Evolutionary conservation across 768 basidiomycete genomes (phyloP).

Genomic region (Tricholoma terreum): DNA sequence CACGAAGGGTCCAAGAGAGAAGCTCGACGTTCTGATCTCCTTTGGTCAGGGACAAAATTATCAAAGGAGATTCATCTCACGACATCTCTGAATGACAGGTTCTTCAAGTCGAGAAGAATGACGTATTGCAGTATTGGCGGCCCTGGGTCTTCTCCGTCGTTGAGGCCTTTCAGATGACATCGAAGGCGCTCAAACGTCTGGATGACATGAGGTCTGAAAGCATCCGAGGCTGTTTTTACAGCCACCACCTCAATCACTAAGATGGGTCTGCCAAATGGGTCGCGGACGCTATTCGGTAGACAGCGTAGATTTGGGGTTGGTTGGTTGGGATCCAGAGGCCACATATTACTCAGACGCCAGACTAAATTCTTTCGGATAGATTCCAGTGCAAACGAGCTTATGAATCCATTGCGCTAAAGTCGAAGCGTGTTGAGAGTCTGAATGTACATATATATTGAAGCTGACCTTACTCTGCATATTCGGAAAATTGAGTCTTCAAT

Average conservation of each 20-base stretch:
- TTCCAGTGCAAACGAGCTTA: constrained; percentile 58
- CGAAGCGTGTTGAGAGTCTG: constrained; percentile 6
- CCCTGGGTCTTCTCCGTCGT: constrained; percentile 28
- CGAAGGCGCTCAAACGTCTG: constrained; percentile 57
- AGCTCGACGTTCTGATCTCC: constrained; percentile 53
- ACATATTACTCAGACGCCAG: constrained; percentile 53
- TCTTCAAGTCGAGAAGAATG: constrained; percentile 60
- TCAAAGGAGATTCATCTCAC: constrained; percentile 37
- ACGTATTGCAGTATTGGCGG: constrained; percentile 61
- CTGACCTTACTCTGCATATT: constrained; percentile 52
- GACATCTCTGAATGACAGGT: constrained; percentile 50
- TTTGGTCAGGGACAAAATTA: constrained; percentile 8
- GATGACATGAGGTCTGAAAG: constrained; percentile 41
- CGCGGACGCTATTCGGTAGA: constrained; percentile 50
- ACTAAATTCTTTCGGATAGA: constrained; percentile 50
- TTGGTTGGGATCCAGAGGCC: constrained; percentile 29
- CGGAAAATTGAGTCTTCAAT: constrained; percentile 54
- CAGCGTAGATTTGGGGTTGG: constrained; percentile 43
- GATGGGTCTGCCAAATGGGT: constrained; percentile 66
- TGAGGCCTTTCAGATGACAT: constrained; percentile 49
- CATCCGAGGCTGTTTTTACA: constrained; percentile 36
- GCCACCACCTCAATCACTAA: constrained; percentile 49
- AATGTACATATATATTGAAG: constrained; percentile 8
- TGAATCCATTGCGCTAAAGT: constrained; percentile 64
- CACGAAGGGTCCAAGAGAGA: constrained; percentile 60